Conservation (phyloP, 108 stramenopile species). For the Fragilaria crotonensis region DNA sequence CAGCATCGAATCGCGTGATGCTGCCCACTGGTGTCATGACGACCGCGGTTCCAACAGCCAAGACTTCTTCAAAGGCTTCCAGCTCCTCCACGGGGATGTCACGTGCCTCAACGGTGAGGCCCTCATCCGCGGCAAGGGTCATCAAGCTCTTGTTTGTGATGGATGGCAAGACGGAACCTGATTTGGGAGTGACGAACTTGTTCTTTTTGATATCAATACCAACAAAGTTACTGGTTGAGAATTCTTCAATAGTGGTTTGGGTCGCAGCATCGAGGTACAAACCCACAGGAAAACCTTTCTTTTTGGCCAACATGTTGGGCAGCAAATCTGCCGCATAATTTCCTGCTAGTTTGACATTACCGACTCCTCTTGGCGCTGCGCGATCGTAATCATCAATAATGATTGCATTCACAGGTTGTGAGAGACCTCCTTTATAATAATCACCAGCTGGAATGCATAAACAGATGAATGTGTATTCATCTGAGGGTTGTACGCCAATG, state of each 20-base stretch:
- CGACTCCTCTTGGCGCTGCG: constrained; percentile 95
- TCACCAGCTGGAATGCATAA: constrained; percentile 95
- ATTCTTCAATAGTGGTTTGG: constrained; percentile 90
- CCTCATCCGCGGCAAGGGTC: constrained; percentile 87
- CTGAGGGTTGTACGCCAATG: constrained; percentile 95
- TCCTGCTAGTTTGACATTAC: constrained; percentile 94
- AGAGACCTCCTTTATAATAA: constrained; percentile 96
- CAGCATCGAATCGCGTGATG: constrained; percentile 55
- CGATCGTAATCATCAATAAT: constrained; percentile 94
- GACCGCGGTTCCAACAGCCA: constrained; percentile 97
- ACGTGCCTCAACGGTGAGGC: constrained; percentile 83
- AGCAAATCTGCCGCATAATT: constrained; percentile 98
- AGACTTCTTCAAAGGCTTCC: constrained; percentile 84
- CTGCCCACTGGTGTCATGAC: constrained; percentile 93
- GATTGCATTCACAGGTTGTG: constrained; percentile 81
- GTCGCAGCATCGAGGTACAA: constrained; percentile 95
- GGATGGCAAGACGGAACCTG: constrained; percentile 83
- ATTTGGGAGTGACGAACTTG: constrained; percentile 87
- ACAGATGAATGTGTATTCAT: constrained; percentile 94
- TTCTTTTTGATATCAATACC: constrained; percentile 80
- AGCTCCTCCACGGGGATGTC: constrained; percentile 80
- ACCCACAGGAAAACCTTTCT: constrained; percentile 94
- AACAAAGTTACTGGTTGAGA: constrained; percentile 97
- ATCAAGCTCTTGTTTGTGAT: constrained; percentile 97
- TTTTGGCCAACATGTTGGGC: constrained; percentile 92